Base-by-base conservation (phyloP, 2,329 filamentous ascomycete species). In the Cordyceps militaris region DNA sequence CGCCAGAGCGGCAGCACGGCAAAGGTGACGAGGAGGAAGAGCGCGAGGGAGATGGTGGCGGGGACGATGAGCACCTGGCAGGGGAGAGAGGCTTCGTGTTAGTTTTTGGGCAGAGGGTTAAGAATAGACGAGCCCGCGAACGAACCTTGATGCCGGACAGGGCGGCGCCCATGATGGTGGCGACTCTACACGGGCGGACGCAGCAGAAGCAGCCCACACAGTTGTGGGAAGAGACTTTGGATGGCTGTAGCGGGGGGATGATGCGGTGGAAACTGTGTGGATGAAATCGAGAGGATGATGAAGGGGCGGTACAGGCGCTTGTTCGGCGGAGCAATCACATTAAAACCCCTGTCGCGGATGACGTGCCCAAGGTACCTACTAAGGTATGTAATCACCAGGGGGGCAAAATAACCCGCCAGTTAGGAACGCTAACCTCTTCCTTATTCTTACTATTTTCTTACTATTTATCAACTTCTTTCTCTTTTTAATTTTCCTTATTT, bases 1-100 rank as follows among this genome's bases (percentile, higher is more conserved):
- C 83, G 85, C 81, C 87, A 88, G 60, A 87, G 67, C 2, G 88
- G 88, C 26, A 89, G 67, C 60, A 89, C 66, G 64, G 85, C 73
- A 69, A 84, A 88, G 57, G 83, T 85, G 58, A 85, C 73, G 59
- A 84, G 58, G 64, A 91, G 71, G 71, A 89, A 92, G 63, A 90
- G 74, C 61, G 81, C 71, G 49, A 91, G 78, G 47, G 88, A 88
- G 66, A 91, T 85, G 66, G 86, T 66, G 55, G 87, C 87, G 34
- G 88, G 88, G 62, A 89, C 74, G 64, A 90, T 70, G 61, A 91
- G 73, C 5, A 6, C 14, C 19, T 48, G n/a, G n/a, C 26, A 16
- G 4, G 26, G 7, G 11, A n/a, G 40, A 8, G 23, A 11, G 19
- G 4, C 16, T 5, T 5, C 16, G 38, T 21, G 16, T 42, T 42